A percentile compares a stretch with the other conserved stretches of the same genome.
These are phyloP conservation scores for Phellinidium pouzarii DNA, from an alignment of 1,284 basidiomycete species.

Conservation along the genomic window DNA sequence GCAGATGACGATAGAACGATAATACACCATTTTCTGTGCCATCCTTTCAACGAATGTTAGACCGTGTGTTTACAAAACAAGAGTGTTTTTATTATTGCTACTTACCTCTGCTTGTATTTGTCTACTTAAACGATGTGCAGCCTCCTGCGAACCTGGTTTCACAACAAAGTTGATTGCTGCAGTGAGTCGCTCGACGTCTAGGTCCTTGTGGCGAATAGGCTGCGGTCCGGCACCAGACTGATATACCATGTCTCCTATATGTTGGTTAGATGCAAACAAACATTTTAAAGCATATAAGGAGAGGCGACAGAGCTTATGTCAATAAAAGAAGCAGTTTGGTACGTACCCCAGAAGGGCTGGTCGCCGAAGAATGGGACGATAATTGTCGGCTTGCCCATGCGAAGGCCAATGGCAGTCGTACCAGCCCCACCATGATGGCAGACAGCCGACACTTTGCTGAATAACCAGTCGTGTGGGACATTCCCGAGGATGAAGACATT, in stretches of 20 bases:
- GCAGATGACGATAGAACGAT: constrained; percentile 56
- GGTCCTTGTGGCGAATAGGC: constrained; percentile 49
- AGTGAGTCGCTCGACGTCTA: constrained; percentile 45
- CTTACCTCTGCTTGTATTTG: constrained; percentile 46
- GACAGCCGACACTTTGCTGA: constrained; percentile 55
- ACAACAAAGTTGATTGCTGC: constrained; percentile 46
- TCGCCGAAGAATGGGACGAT: constrained; percentile 70
- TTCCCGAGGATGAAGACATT: constrained; percentile 56
- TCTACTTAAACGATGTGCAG: constrained; percentile 45
- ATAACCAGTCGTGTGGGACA: constrained; percentile 70
- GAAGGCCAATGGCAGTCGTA: constrained; percentile 57
- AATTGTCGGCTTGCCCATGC: constrained; percentile 57
- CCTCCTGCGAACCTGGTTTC: constrained; percentile 36
- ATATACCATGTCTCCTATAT: constrained; percentile 48
- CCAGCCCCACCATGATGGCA: constrained; percentile 72
- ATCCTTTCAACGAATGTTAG: constrained; percentile 28
- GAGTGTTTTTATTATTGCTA: background rate
- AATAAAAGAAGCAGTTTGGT: background rate
- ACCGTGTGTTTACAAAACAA: background rate
- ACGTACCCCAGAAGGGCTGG: constrained; percentile 43
- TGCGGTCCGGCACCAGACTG: constrained; percentile 56
- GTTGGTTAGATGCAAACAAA: background rate
- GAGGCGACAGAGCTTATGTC: no score
- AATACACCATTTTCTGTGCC: constrained; percentile 44
- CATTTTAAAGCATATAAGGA: background rate